phyloP scores from a whole-genome alignment of 768 basidiomycete genomes.

The Russula dissimulans region DNA sequence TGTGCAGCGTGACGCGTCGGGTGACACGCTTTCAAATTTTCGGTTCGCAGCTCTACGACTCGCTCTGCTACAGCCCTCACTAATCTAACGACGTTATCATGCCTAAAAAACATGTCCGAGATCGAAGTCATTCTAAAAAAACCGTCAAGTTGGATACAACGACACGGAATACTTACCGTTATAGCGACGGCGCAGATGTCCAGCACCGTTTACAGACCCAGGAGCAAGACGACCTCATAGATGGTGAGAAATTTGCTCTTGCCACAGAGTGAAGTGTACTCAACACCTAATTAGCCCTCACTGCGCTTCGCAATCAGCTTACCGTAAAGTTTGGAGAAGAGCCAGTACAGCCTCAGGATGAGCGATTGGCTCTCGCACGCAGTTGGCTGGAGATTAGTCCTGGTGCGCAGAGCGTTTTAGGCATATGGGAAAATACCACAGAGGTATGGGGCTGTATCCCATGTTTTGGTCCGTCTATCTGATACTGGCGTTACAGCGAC shows the following conservation, averaged over 20 bases:
- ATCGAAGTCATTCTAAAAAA: constrained; percentile 20
- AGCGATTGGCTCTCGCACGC: constrained; percentile 47
- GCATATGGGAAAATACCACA: constrained; percentile 46
- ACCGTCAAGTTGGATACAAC: constrained; percentile 20
- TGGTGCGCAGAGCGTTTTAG: constrained; percentile 52
- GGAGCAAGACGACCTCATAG: constrained; percentile 17
- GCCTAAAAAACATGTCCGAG: background rate
- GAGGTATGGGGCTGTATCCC: constrained; percentile 33
- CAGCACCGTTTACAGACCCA: constrained; percentile 15
- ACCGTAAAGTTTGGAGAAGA: constrained; percentile 42
- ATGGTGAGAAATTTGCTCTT: constrained; percentile 14
- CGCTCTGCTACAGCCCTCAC: background rate
- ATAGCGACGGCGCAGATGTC: constrained; percentile 8
- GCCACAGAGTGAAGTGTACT: background rate
- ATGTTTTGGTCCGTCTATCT: background rate
- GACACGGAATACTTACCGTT: background rate
- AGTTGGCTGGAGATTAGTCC: constrained; percentile 53
- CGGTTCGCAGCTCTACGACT: background rate
- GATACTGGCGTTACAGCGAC: constrained; percentile 27
- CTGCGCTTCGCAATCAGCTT: constrained; percentile 54
- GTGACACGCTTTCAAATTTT: no score
- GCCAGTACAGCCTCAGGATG: constrained; percentile 44
- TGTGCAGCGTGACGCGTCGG: background rate
- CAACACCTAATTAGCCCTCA: constrained; percentile 30
- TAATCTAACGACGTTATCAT: background rate